Evolutionary conservation across 1,284 basidiomycete genomes (phyloP).

Genomic region (Schizopora paradoxa): DNA sequence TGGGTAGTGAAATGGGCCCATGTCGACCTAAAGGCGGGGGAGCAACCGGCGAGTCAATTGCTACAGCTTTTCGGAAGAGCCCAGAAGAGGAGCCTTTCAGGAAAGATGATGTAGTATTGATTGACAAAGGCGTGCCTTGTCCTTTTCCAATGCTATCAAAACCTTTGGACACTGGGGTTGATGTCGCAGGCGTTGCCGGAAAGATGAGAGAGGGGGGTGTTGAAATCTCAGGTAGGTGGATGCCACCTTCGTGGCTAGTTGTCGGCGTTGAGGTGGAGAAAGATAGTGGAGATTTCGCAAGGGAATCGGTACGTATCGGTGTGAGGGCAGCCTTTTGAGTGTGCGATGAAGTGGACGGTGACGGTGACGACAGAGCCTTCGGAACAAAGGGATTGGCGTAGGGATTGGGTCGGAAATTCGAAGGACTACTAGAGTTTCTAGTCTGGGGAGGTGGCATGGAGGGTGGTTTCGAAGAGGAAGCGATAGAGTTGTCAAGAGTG

Average conservation of each 20-base stretch:
- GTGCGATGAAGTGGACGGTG: not conserved
- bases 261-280: slow-evolving; percentile 5
- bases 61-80: slow-evolving; percentile 1
- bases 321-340: slow-evolving; percentile 4
- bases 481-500: too few relatives aligned
- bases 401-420: too few relatives aligned
- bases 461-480: too few relatives aligned
- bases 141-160: too few relatives aligned
- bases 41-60: slow-evolving; percentile 16
- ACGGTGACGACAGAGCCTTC: too few relatives aligned
- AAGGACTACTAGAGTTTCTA: too few relatives aligned
- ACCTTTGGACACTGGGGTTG: too few relatives aligned
- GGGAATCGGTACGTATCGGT: slow-evolving; percentile 13
- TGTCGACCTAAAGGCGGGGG: slow-evolving; percentile 14
- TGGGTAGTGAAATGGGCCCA: slow-evolving; percentile 15
- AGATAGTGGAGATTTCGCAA: slow-evolving; percentile 10
- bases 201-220: slow-evolving; percentile 4
- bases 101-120: slow-evolving; percentile 5
- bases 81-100: not conserved
- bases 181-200: slow-evolving; percentile 6
- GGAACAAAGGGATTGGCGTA: too few relatives aligned
- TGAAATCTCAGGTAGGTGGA: too few relatives aligned
- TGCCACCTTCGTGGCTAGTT: slow-evolving; percentile 6
- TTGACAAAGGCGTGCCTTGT: slow-evolving; percentile 2
- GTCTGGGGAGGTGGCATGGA: too few relatives aligned